A percentile compares a stretch with the other conserved stretches of the same genome.
Evolutionary conservation across 1,284 basidiomycete species (phyloP).

Genomic region (Sparassis latifolia): DNA sequence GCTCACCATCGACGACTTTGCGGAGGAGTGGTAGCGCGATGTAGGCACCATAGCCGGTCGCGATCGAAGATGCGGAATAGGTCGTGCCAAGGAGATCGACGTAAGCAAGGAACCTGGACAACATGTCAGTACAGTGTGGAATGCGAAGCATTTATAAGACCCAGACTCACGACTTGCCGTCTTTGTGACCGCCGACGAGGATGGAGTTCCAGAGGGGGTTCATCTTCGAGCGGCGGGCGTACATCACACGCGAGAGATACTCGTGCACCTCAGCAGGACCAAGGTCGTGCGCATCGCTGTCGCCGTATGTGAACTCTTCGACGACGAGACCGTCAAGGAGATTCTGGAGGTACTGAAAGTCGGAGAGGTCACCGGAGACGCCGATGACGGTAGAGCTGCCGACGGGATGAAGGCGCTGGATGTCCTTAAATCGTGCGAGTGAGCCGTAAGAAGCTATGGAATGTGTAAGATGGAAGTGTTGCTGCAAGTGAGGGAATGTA

Average conservation of each 20-base stretch:
- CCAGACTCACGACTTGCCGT: slow-evolving; percentile 60
- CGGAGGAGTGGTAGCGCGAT: slow-evolving; percentile 92
- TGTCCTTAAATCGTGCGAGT: slow-evolving; percentile 93
- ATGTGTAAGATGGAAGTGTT: neutral
- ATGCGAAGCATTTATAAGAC: neutral
- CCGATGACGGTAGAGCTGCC: slow-evolving; percentile 86
- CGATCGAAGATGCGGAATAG: slow-evolving; percentile 90
- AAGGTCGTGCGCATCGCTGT: slow-evolving; percentile 66
- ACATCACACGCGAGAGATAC: slow-evolving; percentile 90
- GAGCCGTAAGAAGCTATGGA: slow-evolving; percentile 90
- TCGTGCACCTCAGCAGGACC: slow-evolving; percentile 92
- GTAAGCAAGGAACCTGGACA: slow-evolving; percentile 79
- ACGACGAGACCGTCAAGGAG: slow-evolving; percentile 69
- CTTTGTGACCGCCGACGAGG: slow-evolving; percentile 87
- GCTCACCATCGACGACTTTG: slow-evolving; percentile 82
- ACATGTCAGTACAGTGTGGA: neutral
- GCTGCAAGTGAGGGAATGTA: slow-evolving; percentile 7
- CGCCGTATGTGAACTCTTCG: slow-evolving; percentile 75
- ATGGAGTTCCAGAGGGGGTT: slow-evolving; percentile 96
- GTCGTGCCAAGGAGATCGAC: slow-evolving; percentile 98
- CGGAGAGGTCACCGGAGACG: slow-evolving; percentile 94
- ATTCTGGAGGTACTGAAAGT: slow-evolving; percentile 92
- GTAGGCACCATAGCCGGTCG: slow-evolving; percentile 94
- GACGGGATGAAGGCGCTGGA: slow-evolving; percentile 82
- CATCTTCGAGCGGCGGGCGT: slow-evolving; percentile 81